Percentiles rank a stretch among this genome's conserved stretches.
Conservation (phyloP, 2,329 filamentous ascomycete species). For the Microdochium paspali region DNA sequence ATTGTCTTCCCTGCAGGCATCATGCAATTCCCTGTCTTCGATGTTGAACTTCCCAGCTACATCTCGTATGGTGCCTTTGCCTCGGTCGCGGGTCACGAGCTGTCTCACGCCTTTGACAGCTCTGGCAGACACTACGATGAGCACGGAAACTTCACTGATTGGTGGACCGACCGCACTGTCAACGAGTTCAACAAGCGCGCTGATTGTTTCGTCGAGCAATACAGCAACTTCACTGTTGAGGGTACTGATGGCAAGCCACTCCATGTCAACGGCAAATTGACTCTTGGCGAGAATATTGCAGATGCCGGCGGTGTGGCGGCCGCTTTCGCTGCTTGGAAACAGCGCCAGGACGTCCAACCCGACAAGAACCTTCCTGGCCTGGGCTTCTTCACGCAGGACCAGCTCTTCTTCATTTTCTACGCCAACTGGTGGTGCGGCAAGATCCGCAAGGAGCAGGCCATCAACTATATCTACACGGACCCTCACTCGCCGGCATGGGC, state of each 20-base stretch:
- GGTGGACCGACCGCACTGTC: conserved; percentile 53
- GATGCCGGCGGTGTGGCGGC: conserved; percentile 55
- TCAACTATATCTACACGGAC: conserved; percentile 50
- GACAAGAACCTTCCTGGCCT: conserved; percentile 45
- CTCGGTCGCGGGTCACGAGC: conserved; percentile 52
- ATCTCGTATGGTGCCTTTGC: conserved; percentile 53
- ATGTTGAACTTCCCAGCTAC: conserved; percentile 41
- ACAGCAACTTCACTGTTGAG: conserved; percentile 45
- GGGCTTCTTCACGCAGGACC: conserved; percentile 49
- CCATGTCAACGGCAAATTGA: conserved; percentile 53
- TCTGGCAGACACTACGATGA: conserved; percentile 54
- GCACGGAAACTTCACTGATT: conserved; percentile 53
- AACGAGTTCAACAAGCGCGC: conserved; percentile 46
- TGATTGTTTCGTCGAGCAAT: conserved; percentile 54
- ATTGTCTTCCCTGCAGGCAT: conserved; percentile 59
- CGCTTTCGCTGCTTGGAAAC: conserved; percentile 52
- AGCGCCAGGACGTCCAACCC: conserved; percentile 35
- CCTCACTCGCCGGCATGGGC: conserved; percentile 56
- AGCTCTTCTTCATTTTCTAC: conserved; percentile 55
- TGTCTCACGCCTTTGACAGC: conserved; percentile 59
- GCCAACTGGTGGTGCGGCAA: conserved; percentile 59
- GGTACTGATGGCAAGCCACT: conserved; percentile 43
- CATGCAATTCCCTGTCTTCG: conserved; percentile 55
- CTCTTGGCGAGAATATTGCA: conserved; percentile 56
- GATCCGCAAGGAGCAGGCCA: conserved; percentile 45